Evolutionary conservation across 2,329 filamentous ascomycete species (phyloP), one percentile per base, ranked within the genome.

Genomic region (Scedosporium boydii): DNA sequence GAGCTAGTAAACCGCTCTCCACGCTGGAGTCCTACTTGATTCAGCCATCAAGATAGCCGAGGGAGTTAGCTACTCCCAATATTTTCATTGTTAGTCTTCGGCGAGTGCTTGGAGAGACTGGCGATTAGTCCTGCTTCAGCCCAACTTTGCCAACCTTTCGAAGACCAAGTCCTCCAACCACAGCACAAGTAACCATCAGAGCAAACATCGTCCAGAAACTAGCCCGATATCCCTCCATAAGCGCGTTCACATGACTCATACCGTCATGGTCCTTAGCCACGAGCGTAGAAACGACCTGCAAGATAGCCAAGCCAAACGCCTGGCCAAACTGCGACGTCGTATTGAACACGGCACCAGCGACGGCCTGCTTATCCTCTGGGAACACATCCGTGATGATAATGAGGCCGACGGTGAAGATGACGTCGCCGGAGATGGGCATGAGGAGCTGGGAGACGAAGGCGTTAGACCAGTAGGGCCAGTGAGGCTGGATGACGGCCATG

Each of bases 291-390:
- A 83, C 74, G 1, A 81, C 75, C 61, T 79, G 78, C 62, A 80
- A 74, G 1, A 80, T 66, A 0, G 78, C 78, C 7, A 83, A 63
- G 1, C 79, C 80, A 18, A 83, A 69, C 0, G 77, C 75, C n/a
- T 71, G 78, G 0, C 84, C 84, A 62, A 87, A 80, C 65, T 87
- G 83, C 0, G 77, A 72, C 0, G 81, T 74, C 0, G 83, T 85
- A 64, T 84, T 86, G 69, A 87, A 87, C 0, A 87, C 83, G 0
- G 82, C 83, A 0, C 84, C 85, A 0, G 83, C 84, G 0, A 87
- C 72, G 0, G 81, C 81, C 63, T 87, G 84, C 1, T 77, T 84
- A 7, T 82, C 72, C n/a, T 78, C 74, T 0, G 82, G 80, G 64
- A 86, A 87, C 2, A 75, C 77, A 14, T 82, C 78, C 0, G 78